Evolutionary conservation across 2,329 filamentous ascomycete species (phyloP).

Genomic region (Coniochaeta ligniaria): DNA sequence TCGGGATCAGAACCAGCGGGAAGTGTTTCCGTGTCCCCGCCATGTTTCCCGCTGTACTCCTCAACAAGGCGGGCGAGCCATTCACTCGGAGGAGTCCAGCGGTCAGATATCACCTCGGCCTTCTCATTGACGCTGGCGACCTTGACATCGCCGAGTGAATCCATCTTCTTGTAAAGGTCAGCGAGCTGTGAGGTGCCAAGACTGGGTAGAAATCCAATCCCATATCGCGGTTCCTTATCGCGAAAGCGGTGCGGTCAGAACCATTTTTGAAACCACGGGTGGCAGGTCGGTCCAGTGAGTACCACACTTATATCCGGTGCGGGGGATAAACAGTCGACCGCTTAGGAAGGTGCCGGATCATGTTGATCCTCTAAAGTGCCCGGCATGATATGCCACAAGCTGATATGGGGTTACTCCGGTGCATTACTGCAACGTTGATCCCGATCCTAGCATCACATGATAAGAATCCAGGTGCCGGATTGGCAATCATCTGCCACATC

Average conservation of each 20-base stretch:
- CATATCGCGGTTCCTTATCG: background rate
- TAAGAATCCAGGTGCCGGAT: background rate
- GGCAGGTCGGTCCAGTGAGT: background rate
- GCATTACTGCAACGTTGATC: background rate
- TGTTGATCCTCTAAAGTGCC: background rate
- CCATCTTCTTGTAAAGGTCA: background rate
- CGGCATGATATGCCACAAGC: background rate
- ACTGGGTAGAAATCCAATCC: background rate
- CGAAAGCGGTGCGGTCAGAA: background rate
- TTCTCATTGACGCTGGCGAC: conserved; percentile 5
- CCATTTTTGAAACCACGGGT: background rate
- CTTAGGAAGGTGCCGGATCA: background rate
- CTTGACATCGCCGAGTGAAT: background rate
- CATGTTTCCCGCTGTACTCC: conserved; percentile 5
- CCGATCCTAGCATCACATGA: background rate
- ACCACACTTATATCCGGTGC: background rate
- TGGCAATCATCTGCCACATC: background rate
- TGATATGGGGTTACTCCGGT: background rate
- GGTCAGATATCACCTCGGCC: background rate
- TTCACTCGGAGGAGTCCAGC: conserved; percentile 3
- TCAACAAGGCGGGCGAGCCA: conserved; percentile 5
- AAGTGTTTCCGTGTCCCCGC: conserved; percentile 4
- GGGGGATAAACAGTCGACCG: background rate
- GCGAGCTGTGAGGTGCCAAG: background rate
- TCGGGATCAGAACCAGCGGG: conserved; percentile 6